phyloP scores from a whole-genome alignment of 495 filamentous ascomycete species.

The Aspergillus diversus region DNA sequence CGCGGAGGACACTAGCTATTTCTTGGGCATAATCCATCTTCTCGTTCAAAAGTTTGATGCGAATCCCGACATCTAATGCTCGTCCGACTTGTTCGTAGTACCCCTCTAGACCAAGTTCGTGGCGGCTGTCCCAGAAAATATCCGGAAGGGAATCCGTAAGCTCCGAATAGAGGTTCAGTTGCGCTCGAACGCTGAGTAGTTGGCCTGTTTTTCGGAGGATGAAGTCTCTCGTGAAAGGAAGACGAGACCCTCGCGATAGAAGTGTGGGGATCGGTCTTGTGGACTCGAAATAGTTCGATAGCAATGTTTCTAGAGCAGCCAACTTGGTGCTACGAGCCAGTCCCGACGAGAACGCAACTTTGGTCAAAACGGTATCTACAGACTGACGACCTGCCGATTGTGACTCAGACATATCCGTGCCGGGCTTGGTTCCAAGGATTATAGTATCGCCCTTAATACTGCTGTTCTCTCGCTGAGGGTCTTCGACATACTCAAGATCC shows the following conservation, averaged over 20 bases:
- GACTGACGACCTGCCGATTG: constrained; percentile 37
- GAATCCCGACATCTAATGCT: constrained; percentile 87
- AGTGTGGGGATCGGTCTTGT: constrained; percentile 78
- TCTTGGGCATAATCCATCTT: constrained; percentile 98
- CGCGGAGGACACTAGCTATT: constrained; percentile 86
- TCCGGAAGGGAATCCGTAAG: constrained; percentile 94
- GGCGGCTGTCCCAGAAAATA: constrained; percentile 92
- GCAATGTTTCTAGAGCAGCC: constrained; percentile 85
- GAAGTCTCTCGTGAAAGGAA: constrained; percentile 74
- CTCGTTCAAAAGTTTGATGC: constrained; percentile 91
- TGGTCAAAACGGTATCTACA: constrained; percentile 81
- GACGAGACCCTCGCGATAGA: constrained; percentile 63
- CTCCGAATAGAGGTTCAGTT: constrained; percentile 95
- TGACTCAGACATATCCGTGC: constrained; percentile 16
- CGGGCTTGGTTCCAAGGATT: constrained; percentile 74
- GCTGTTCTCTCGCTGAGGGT: constrained; percentile 72
- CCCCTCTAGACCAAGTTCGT: constrained; percentile 84
- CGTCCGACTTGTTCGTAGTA: constrained; percentile 94
- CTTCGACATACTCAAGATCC: constrained; percentile 85
- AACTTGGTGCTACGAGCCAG: constrained; percentile 95
- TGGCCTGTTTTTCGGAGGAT: constrained; percentile 94
- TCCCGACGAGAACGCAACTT: constrained; percentile 95
- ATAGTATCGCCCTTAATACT: constrained; percentile 88
- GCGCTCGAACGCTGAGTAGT: constrained; percentile 85
- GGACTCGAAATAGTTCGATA: constrained; percentile 81